phyloP scores from a whole-genome alignment of 2,329 filamentous ascomycete species.

The Didymella lethalis region DNA sequence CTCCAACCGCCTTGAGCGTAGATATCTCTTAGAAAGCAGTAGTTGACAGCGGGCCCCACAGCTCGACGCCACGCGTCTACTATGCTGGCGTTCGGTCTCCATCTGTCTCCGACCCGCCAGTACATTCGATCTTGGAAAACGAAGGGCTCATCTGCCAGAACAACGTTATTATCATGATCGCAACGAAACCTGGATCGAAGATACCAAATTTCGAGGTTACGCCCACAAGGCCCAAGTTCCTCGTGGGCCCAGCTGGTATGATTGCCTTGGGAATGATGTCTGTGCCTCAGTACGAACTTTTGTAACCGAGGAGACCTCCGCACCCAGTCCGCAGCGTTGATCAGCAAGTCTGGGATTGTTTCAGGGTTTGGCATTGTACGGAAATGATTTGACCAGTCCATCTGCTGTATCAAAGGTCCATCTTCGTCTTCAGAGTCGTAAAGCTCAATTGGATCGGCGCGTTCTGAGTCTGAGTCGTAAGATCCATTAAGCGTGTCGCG shows the following conservation, averaged over 20 bases:
- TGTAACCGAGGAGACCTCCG: not conserved
- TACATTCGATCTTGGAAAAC: not conserved
- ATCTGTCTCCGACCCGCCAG: constrained; percentile 5
- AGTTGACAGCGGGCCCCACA: not conserved
- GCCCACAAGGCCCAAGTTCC: not conserved
- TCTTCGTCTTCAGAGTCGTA: not conserved
- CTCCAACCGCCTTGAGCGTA: too few relatives aligned
- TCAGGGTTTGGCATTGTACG: not conserved
- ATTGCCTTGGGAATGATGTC: not conserved
- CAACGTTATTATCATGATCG: not conserved
- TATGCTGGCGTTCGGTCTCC: not conserved
- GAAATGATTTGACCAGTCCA: not conserved
- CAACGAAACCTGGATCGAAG: not conserved
- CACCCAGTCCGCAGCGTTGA: not conserved
- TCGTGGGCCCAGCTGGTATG: not conserved
- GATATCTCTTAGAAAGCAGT: constrained; percentile 2
- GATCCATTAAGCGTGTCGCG: too few relatives aligned
- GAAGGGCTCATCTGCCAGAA: not conserved
- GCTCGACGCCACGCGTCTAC: not conserved
- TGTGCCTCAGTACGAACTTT: constrained; percentile 2
- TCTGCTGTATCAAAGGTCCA: not conserved
- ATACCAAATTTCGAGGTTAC: not conserved
- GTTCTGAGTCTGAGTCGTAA: not conserved
- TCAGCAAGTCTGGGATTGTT: not conserved
- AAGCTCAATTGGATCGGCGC: not conserved